These are phyloP conservation scores for Claviceps sp. DNA, from an alignment of 2,329 filamentous ascomycete genomes.

Conservation along the genomic window DNA sequence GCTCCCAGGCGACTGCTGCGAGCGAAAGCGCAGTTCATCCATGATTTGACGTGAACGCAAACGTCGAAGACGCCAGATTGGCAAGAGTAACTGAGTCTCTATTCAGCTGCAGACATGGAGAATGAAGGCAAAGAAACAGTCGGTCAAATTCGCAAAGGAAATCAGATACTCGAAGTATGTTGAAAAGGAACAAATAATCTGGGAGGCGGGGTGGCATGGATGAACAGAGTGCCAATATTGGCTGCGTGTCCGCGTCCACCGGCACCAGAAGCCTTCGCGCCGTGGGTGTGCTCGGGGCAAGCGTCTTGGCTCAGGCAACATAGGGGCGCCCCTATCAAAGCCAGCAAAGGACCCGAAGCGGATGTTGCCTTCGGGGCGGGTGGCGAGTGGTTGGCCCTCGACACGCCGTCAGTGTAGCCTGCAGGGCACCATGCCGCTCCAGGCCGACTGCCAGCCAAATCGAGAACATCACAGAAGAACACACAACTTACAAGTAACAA, in stretches of 20 bases:
- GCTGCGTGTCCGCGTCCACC: not conserved
- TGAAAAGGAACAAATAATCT: slow-evolving; percentile 14
- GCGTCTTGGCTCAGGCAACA: slow-evolving; percentile 8
- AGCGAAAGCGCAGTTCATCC: slow-evolving; percentile 69
- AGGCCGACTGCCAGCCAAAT: not conserved
- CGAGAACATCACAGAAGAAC: not conserved
- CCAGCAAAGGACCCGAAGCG: slow-evolving; percentile 1
- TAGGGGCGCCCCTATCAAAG: slow-evolving; percentile 1
- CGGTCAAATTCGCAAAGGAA: slow-evolving; percentile 13
- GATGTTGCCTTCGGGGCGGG: slow-evolving; percentile 4
- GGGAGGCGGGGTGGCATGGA: slow-evolving; percentile 16
- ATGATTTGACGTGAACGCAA: slow-evolving; percentile 31
- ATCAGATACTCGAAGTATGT: slow-evolving; percentile 13
- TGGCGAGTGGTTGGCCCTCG: slow-evolving; percentile 3
- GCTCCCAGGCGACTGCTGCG: slow-evolving; percentile 62
- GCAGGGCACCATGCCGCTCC: not conserved
- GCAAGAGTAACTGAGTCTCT: slow-evolving; percentile 17
- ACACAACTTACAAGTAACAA: not conserved
- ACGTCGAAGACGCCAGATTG: slow-evolving; percentile 26
- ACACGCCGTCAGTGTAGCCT: slow-evolving; percentile 1
- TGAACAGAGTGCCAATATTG: slow-evolving; percentile 10
- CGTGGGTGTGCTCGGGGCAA: slow-evolving; percentile 7
- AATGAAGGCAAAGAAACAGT: slow-evolving; percentile 17
- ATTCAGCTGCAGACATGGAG: slow-evolving; percentile 24
- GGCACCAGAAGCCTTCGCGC: not conserved